Conservation (phyloP, 2,329 filamentous ascomycete genomes). For the Torrubiella hemipterigena region DNA sequence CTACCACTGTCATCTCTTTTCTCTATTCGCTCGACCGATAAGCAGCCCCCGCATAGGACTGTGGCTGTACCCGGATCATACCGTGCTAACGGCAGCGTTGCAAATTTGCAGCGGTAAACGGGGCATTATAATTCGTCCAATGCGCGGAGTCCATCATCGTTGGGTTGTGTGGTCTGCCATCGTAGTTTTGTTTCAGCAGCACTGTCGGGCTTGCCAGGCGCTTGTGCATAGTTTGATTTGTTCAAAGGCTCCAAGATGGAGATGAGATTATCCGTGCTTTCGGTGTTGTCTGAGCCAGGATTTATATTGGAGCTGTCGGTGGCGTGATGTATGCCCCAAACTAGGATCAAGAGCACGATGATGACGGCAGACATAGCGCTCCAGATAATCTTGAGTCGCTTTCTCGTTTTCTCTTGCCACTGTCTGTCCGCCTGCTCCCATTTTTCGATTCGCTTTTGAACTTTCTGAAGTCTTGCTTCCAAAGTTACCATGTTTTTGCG, state of each 20-base stretch:
- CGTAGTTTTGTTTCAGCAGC: constrained; percentile 12
- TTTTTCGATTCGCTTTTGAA: constrained; percentile 50
- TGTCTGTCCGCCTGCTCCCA: constrained; percentile 57
- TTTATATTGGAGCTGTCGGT: background rate
- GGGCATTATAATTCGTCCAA: constrained; percentile 32
- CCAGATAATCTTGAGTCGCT: constrained; percentile 52
- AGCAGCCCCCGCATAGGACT: background rate
- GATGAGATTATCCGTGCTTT: constrained; percentile 4
- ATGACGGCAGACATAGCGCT: constrained; percentile 38
- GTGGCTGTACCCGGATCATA: background rate
- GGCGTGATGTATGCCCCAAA: constrained; percentile 15
- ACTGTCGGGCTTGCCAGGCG: constrained; percentile 11
- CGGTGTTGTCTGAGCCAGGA: background rate
- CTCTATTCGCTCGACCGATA: background rate
- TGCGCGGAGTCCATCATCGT: constrained; percentile 25
- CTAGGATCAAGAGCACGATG: constrained; percentile 34
- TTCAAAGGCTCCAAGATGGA: constrained; percentile 6
- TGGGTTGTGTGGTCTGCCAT: constrained; percentile 14
- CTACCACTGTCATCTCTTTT: too few relatives aligned
- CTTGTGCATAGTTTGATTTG: constrained; percentile 6
- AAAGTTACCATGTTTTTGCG: constrained; percentile 47
- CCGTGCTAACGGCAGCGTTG: background rate
- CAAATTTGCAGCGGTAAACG: too few relatives aligned
- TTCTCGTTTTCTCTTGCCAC: constrained; percentile 56
- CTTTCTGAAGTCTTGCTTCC: constrained; percentile 50